Base-by-base conservation (phyloP, 176 grass and related monocot genomes). In the Cenchrus fungigraminus region DNA sequence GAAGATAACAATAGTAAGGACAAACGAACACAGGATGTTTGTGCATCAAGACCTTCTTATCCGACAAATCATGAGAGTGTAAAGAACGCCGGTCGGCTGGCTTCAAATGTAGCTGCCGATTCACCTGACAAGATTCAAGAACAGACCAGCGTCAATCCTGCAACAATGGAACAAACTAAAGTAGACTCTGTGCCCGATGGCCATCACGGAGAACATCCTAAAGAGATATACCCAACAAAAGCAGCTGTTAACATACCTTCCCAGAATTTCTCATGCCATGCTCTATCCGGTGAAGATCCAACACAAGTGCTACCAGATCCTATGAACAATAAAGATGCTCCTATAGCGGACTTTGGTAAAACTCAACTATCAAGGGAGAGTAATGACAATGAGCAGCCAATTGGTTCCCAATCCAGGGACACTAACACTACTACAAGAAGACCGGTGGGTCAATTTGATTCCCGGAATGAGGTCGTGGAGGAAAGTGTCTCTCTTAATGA, bases 331-430 rank as follows among this genome's bases (percentile, higher is more conserved):
- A 91, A 65, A 50, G 83, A 87, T 73, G 17, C 40, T 65, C 51
- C 54, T 85, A 59, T 45, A 12, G 58, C 61, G 31, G 62, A 81
- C 45, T 61, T 64, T 74, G 52, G 81, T 65, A 86, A 91, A 78
- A 40, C 55, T 74, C 83, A 82, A 71, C 15, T 82, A 45, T 75
- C 79, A 56, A 89, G 74, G 56, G 82, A 91, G 81, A 81, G 81
- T 83, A 90, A 81, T 78, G 84, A 79, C 71, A 72, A 37, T 79
- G 76, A 46, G 65, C 66, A 73, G 63, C 74, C 54, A 47, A 73
- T 78, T 80, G 84, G 89, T 88, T 92, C 62, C 51, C 91, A 88
- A 85, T 92, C 93, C 79, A 87, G 65, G 67, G 90, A 85, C 76
- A 79, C 68, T 20, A 94, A 84, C 59, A 77, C 81, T 83, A 84